phyloP scores from a whole-genome alignment of 2,329 filamentous ascomycete species.

The Aplosporella prunicola region DNA sequence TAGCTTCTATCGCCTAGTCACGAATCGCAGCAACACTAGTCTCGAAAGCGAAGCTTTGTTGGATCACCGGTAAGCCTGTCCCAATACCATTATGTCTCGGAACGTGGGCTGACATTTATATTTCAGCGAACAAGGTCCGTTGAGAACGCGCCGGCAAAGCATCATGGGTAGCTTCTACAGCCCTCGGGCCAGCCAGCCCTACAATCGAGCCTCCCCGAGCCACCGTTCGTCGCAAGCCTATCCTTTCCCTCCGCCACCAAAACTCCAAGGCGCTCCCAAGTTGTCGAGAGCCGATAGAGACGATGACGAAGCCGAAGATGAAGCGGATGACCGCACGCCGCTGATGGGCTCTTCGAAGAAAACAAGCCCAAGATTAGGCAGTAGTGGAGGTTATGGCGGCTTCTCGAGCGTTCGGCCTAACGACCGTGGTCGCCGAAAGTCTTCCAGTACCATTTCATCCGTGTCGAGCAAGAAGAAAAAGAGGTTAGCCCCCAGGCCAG shows the following conservation, averaged over 20 bases:
- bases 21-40: slow-evolving; percentile 70
- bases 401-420: slow-evolving; percentile 21
- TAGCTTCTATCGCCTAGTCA: slow-evolving; percentile 46
- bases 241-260: slow-evolving; percentile 5
- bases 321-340: slow-evolving; percentile 45
- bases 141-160: slow-evolving; percentile 35
- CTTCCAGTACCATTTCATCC: slow-evolving; percentile 24
- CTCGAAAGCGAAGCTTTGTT: slow-evolving; percentile 80
- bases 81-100: background rate
- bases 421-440: slow-evolving; percentile 22
- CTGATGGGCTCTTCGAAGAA: slow-evolving; percentile 36
- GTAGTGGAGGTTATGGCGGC: slow-evolving; percentile 27
- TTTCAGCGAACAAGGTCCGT: slow-evolving; percentile 29
- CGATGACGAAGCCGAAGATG: slow-evolving; percentile 39
- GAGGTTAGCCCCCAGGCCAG: slow-evolving; percentile 14
- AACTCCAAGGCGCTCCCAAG: slow-evolving; percentile 3
- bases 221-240: slow-evolving; percentile 13
- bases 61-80: slow-evolving; percentile 60
- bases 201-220: slow-evolving; percentile 10
- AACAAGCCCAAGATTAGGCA: slow-evolving; percentile 22
- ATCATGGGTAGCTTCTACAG: slow-evolving; percentile 27
- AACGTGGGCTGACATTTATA: background rate
- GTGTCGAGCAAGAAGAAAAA: slow-evolving; percentile 21
- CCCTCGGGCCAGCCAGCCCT: slow-evolving; percentile 20
- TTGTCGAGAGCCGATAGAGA: slow-evolving; percentile 27